A percentile compares a stretch with the other conserved stretches of the same genome.
These are phyloP conservation scores for Quercus mongolica DNA, from an alignment of 306 rosid genomes.

Conservation along the genomic window DNA sequence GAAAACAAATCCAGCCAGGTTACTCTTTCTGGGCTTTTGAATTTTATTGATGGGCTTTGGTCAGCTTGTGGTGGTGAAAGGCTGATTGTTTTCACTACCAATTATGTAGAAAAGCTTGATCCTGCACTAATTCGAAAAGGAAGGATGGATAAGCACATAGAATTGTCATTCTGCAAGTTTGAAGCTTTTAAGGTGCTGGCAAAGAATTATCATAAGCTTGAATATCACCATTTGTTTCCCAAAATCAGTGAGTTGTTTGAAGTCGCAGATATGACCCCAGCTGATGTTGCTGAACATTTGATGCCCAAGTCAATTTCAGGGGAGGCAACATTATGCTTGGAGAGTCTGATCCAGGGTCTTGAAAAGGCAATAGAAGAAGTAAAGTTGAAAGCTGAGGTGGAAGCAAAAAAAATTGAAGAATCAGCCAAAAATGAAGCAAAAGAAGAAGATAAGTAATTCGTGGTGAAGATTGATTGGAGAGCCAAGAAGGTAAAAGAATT, in stretches of 20 bases:
- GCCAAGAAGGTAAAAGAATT: too few relatives aligned
- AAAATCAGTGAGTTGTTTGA: constrained; percentile 30
- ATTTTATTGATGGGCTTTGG: constrained; percentile 88
- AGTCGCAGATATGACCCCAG: constrained; percentile 53
- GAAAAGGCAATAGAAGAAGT: constrained; percentile 38
- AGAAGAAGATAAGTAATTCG: neutral
- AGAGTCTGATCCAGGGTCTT: constrained; percentile 50
- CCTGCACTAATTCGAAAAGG: constrained; percentile 83
- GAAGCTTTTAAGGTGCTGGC: constrained; percentile 72
- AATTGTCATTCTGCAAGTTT: constrained; percentile 56
- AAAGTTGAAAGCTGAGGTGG: constrained; percentile 24
- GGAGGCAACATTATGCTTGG: constrained; percentile 30
- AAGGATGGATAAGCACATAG: constrained; percentile 85
- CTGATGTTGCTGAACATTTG: constrained; percentile 87
- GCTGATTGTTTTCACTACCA: constrained; percentile 76
- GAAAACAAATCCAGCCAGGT: constrained; percentile 41
- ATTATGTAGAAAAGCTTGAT: constrained; percentile 71
- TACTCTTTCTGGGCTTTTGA: constrained; percentile 68
- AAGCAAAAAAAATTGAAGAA: constrained; percentile 16
- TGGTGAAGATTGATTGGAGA: neutral
- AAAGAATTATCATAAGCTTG: constrained; percentile 51
- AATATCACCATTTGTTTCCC: constrained; percentile 39
- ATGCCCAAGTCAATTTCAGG: constrained; percentile 54
- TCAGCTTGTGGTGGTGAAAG: constrained; percentile 77
- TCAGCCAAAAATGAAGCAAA: constrained; percentile 19